Evolutionary conservation across 805 yeast genomes (phyloP).

Genomic region (Ogataea glucozyma): DNA sequence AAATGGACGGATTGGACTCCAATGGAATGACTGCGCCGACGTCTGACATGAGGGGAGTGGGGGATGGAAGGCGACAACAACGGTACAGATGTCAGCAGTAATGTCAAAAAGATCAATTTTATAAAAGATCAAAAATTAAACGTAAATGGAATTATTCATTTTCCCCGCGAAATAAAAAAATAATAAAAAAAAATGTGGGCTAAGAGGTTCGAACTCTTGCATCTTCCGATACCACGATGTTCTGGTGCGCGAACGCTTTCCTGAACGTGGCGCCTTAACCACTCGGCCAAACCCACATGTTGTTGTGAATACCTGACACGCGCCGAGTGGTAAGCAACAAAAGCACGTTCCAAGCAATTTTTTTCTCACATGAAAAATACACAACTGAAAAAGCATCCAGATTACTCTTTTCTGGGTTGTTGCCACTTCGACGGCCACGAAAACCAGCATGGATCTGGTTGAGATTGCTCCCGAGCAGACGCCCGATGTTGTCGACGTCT

Average conservation of each 20-base stretch:
- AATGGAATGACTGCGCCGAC: constrained; percentile 67
- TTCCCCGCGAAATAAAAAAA: no score
- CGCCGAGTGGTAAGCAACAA: no score
- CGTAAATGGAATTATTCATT: no score
- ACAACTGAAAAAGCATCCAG: neutral
- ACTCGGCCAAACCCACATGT: constrained; percentile 33
- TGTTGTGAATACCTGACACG: no score
- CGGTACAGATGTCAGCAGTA: no score
- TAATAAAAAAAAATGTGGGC: constrained; percentile 26
- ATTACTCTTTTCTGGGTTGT: neutral
- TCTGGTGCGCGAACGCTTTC: constrained; percentile 7
- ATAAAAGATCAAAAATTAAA: no score
- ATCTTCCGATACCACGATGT: constrained; percentile 30
- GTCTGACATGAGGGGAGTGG: neutral
- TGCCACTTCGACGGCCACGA: neutral
- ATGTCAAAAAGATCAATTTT: no score
- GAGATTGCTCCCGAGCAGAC: constrained; percentile 8
- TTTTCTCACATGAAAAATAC: neutral
- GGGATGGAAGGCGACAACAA: no score
- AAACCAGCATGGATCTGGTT: constrained; percentile 23
- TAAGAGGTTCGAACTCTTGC: constrained; percentile 35
- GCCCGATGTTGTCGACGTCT: constrained; percentile 12
- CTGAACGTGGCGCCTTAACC: constrained; percentile 35
- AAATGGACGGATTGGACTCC: constrained; percentile 87
- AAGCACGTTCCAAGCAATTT: no score